Conservation (phyloP, 2,329 filamentous ascomycete genomes). For the Botrytis squamosa region DNA sequence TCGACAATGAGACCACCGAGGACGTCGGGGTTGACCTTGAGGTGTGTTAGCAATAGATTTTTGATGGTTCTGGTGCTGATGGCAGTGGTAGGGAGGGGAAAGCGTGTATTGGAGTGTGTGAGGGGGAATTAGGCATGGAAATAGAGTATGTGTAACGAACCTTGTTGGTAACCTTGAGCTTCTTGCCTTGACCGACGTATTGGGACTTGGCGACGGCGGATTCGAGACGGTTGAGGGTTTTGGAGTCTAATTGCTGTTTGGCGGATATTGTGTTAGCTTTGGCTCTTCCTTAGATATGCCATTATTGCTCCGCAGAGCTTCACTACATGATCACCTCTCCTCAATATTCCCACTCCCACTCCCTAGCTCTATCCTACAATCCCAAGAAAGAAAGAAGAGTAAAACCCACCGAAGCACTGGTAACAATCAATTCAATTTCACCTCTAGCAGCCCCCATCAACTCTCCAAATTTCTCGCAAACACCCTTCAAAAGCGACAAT, state of each 20-base stretch:
- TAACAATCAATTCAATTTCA: constrained; percentile 91
- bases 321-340: not conserved
- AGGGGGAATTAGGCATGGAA: not conserved
- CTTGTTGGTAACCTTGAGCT: constrained; percentile 94
- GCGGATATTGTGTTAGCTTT: constrained; percentile 19
- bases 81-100: not conserved
- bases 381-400: not conserved
- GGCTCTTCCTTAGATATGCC: not conserved
- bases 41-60: not conserved
- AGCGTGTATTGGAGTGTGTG: not conserved
- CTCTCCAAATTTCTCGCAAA: constrained; percentile 81
- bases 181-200: constrained; percentile 89
- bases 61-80: not conserved
- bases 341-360: not conserved
- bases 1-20: constrained; percentile 92
- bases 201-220: constrained; percentile 82
- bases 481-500: constrained; percentile 74
- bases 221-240: constrained; percentile 83
- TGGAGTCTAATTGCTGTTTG: constrained; percentile 75
- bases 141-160: constrained; percentile 45
- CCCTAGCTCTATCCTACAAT: not conserved
- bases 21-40: constrained; percentile 87
- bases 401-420: constrained; percentile 75
- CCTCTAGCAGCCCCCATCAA: constrained; percentile 87
- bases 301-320: not conserved